These are phyloP conservation scores for Cutaneotrichosporon cyanovorans DNA, from an alignment of 1,284 basidiomycete species.

Conservation along the genomic window DNA sequence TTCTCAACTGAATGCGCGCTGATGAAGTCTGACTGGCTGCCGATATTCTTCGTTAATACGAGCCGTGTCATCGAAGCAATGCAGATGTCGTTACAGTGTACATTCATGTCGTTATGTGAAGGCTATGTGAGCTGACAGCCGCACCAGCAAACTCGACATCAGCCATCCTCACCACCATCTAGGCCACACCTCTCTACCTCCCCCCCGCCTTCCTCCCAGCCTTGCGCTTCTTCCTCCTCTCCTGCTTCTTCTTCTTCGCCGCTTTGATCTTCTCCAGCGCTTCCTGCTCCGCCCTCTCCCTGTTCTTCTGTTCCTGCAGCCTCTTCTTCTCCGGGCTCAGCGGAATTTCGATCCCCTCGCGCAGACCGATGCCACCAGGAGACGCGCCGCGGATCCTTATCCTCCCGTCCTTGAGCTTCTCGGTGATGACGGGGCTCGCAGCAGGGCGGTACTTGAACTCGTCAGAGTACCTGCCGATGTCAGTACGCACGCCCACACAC, in stretches of 20 bases:
- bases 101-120: too few relatives aligned
- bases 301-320: slow-evolving; percentile 2
- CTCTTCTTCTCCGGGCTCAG: slow-evolving; percentile 23
- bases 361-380: slow-evolving; percentile 40
- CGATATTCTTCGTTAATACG: too few relatives aligned
- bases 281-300: slow-evolving; percentile 3
- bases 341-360: slow-evolving; percentile 32
- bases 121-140: too few relatives aligned
- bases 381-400: slow-evolving; percentile 44
- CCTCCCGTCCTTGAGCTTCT: slow-evolving; percentile 43
- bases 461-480: slow-evolving; percentile 41
- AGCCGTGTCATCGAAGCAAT: too few relatives aligned
- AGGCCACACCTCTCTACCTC: too few relatives aligned
- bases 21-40: too few relatives aligned
- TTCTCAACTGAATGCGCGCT: too few relatives aligned
- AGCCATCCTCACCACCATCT: too few relatives aligned
- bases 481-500: neutral
- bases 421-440: slow-evolving; percentile 46
- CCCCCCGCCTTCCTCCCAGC: neutral
- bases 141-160: too few relatives aligned
- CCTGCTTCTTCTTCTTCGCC: slow-evolving; percentile 11
- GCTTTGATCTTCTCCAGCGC: slow-evolving; percentile 11
- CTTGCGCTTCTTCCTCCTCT: slow-evolving; percentile 10
- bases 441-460: slow-evolving; percentile 47
- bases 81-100: too few relatives aligned